Evolutionary conservation across 2,329 filamentous ascomycete genomes (phyloP).

Genomic region (Sclerotinia sclerotiorum): DNA sequence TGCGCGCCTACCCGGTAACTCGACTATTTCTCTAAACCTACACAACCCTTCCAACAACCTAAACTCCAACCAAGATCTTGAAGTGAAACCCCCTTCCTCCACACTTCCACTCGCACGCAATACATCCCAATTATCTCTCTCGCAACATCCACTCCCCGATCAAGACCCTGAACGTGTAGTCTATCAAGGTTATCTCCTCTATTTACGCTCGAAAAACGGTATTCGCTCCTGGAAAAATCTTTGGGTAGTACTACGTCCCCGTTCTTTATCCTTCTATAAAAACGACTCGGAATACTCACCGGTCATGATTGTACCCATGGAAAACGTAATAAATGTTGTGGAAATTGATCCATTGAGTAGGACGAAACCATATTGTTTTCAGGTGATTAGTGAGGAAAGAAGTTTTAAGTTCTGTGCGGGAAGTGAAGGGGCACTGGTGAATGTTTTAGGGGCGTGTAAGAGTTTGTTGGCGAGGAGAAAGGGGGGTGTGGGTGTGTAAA

Average conservation of each 20-base stretch:
- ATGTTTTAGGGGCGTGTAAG: slow-evolving; percentile 88
- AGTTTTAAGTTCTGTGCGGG: slow-evolving; percentile 73
- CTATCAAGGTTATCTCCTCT: slow-evolving; percentile 87
- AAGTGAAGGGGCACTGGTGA: slow-evolving; percentile 78
- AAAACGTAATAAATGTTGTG: slow-evolving; percentile 81
- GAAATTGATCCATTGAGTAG: slow-evolving; percentile 86
- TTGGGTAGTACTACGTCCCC: slow-evolving; percentile 87
- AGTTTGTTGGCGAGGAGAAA: slow-evolving; percentile 73
- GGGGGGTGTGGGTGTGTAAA: slow-evolving; percentile 44
- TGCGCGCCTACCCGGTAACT: slow-evolving; percentile 42
- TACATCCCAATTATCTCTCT: slow-evolving; percentile 61
- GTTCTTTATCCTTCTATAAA: slow-evolving; percentile 88
- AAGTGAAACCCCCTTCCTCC: slow-evolving; percentile 38
- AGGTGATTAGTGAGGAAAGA: slow-evolving; percentile 92
- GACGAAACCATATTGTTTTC: slow-evolving; percentile 83
- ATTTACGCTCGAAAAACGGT: slow-evolving; percentile 78
- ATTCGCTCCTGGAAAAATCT: slow-evolving; percentile 92
- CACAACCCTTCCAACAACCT: slow-evolving; percentile 32
- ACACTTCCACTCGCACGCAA: slow-evolving; percentile 50
- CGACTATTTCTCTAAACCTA: slow-evolving; percentile 33
- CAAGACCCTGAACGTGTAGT: slow-evolving; percentile 83
- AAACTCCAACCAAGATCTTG: slow-evolving; percentile 24
- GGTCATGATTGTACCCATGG: slow-evolving; percentile 75
- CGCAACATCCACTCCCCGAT: slow-evolving; percentile 44
- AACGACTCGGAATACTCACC: slow-evolving; percentile 88